Evolutionary conservation across 1,284 basidiomycete species (phyloP), one percentile per base, ranked within the genome.

Genomic region (Apiotrichum akiyoshidainum): DNA sequence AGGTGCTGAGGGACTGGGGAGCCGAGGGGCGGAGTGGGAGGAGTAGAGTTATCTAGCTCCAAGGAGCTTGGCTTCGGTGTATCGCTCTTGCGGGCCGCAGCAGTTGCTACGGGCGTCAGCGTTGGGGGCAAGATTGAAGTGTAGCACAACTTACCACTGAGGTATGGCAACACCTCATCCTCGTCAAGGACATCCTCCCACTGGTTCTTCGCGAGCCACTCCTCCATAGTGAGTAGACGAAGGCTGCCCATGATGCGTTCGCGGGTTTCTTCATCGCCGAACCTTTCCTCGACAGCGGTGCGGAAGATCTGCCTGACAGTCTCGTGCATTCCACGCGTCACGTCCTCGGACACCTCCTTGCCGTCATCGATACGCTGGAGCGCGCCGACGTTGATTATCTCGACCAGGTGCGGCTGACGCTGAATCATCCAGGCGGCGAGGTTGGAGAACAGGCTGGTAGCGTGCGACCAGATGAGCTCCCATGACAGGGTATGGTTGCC

Each of bases 181-280:
- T 49, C n/a, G 13, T 58, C 50, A 22, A 57, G 56, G 19, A 53
- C 53, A n/a, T 59, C 53, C 16, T 40, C 47, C 47, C 41, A 50
- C 19, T 52, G 19, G 31, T 17, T 35, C 13, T 41, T 51, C 12
- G 35, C 47, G 17, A 52, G 49, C 46, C 65, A 54, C 46, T 69
- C 65, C 22, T 64, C 52, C 41, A 61, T 58, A 1, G 42, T 40
- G 34, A 57, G 2, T 16, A 50, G 47, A 5, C 46, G 5, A 26
- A 60, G 41, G 5, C 45, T 57, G 40, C 65, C 65, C 44, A 69
- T 37, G 14, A 44, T 40, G 10, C 8, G 12, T 17, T 40, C 21
- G 12, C 48, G 21, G 33, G 12, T 12, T 13, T 26, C 48, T 14
- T 50, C 37, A 21, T 50, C 48, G 33, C 6, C n/a, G 19, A 49